A percentile compares a stretch with the other conserved stretches of the same genome.
These are phyloP conservation scores for Gregarina niphandrodes DNA, from an alignment of 169 alveolate genomes.

Conservation along the genomic window DNA sequence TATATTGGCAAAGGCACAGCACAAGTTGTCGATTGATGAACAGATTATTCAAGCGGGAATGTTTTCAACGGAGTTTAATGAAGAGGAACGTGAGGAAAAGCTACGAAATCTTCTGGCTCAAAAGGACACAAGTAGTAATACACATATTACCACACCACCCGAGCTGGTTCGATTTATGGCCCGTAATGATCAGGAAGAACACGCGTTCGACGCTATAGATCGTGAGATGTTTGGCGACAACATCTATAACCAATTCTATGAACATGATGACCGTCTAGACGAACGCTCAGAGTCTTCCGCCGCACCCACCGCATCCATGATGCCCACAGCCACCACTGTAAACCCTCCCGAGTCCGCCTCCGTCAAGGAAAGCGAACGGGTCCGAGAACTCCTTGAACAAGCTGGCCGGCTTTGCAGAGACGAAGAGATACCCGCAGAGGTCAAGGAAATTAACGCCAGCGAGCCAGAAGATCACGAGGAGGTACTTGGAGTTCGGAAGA, in stretches of 20 bases:
- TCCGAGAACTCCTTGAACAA: too few species aligned
- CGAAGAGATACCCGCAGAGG: too few species aligned
- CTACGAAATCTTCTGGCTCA: not conserved
- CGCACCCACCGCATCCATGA: too few species aligned
- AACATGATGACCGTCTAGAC: too few species aligned
- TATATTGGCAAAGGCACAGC: constrained; percentile 55
- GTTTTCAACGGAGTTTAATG: constrained; percentile 21
- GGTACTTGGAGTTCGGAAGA: too few species aligned
- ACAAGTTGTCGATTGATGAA: constrained; percentile 62
- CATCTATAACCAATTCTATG: constrained; percentile 22
- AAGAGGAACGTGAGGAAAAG: constrained; percentile 49
- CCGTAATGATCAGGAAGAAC: constrained; percentile 46
- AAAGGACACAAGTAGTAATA: not conserved
- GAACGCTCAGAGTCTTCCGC: too few species aligned
- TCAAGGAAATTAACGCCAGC: too few species aligned
- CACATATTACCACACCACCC: constrained; percentile 29
- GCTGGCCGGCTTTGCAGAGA: too few species aligned
- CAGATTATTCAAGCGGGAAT: constrained; percentile 60
- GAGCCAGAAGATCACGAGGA: too few species aligned
- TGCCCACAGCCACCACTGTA: too few species aligned
- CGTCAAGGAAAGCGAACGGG: too few species aligned
- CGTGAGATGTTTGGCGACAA: constrained; percentile 35
- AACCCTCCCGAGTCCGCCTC: too few species aligned
- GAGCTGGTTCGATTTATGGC: constrained; percentile 50
- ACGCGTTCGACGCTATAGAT: constrained; percentile 46